Conservation (phyloP, 1,284 basidiomycete species). For the Rhodotorula sp. region DNA sequence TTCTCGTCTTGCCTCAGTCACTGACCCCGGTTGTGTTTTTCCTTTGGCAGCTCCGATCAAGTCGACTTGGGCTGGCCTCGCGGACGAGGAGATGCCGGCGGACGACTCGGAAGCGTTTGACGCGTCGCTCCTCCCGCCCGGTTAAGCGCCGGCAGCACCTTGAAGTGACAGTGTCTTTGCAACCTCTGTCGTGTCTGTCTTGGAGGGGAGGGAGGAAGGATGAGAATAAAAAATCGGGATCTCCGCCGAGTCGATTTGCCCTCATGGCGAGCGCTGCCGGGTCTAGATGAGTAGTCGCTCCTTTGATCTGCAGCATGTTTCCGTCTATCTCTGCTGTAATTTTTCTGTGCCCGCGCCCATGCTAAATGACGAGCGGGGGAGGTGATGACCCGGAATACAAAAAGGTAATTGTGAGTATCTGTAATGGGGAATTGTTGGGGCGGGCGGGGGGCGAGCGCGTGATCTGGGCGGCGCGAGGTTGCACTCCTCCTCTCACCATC, state of each 20-base stretch:
- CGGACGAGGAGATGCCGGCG: slow-evolving; percentile 56
- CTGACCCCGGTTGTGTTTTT: neutral
- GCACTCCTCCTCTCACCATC: neutral
- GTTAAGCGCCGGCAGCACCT: slow-evolving; percentile 55
- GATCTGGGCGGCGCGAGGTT: neutral
- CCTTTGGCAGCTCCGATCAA: slow-evolving; percentile 66
- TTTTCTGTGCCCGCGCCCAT: neutral
- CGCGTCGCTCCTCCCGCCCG: slow-evolving; percentile 83
- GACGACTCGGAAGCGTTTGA: slow-evolving; percentile 66
- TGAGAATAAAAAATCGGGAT: no score
- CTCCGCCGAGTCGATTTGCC: no score
- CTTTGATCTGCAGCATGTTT: no score
- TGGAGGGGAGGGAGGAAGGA: no score
- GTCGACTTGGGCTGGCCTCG: slow-evolving; percentile 59
- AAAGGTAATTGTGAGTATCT: neutral
- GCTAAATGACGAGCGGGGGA: no score
- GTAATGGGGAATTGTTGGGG: neutral
- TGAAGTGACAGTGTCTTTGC: neutral
- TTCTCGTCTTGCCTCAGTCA: neutral
- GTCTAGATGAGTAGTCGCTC: no score
- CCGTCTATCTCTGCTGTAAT: no score
- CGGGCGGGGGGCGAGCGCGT: neutral
- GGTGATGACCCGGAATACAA: neutral
- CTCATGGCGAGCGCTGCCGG: no score
- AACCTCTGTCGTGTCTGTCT: neutral